Evolutionary conservation across 257 asterid genomes (phyloP).

Genomic region (Solanum clarkiae): DNA sequence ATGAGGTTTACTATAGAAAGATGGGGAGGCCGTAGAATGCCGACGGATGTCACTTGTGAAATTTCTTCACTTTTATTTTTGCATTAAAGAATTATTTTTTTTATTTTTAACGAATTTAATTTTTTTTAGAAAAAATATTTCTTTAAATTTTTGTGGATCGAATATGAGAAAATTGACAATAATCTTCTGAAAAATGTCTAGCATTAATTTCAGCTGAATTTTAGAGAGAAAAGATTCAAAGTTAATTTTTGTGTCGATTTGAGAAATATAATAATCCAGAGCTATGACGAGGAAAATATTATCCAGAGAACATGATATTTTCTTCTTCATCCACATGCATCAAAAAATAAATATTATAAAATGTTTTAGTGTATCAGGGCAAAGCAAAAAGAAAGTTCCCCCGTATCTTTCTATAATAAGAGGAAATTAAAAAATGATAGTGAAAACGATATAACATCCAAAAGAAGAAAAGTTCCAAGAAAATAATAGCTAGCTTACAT

Average conservation of each 20-base stretch:
- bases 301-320: not conserved
- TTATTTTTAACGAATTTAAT: not conserved
- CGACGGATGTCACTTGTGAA: not conserved
- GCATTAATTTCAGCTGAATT: not conserved
- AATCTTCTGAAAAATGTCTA: not conserved
- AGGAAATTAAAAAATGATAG: not conserved
- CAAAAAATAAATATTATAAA: not conserved
- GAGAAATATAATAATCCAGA: not conserved
- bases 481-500: not conserved
- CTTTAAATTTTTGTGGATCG: no score
- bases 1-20: no score
- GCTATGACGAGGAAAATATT: not conserved
- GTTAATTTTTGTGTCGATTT: not conserved
- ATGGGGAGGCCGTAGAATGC: no score
- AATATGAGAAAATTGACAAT: no score
- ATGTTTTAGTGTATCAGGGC: not conserved
- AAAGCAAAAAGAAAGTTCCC: not conserved
- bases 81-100: no score
- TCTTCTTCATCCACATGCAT: not conserved
- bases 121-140: no score
- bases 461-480: not conserved
- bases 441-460: not conserved
- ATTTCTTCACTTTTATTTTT: no score
- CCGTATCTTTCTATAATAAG: not conserved
- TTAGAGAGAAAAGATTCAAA: no score